These are phyloP conservation scores for Novakomyces olei DNA, from an alignment of 805 yeast species.

Conservation along the genomic window DNA sequence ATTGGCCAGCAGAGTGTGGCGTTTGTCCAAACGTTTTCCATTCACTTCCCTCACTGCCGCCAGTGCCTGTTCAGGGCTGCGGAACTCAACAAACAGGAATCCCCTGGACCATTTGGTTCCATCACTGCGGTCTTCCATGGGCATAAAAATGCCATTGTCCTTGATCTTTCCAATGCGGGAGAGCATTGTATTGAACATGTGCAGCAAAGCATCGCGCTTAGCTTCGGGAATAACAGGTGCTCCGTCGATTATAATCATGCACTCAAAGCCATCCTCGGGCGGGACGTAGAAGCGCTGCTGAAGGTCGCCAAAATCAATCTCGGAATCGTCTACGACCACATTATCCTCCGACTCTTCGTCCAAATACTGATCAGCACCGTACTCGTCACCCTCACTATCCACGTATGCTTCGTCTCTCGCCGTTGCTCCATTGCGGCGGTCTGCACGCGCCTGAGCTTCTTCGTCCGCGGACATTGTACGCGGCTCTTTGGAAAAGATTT, in stretches of 20 bases:
- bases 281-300: slow-evolving; percentile 52
- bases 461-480: too few species aligned
- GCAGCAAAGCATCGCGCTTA: slow-evolving; percentile 61
- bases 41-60: slow-evolving; percentile 62
- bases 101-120: slow-evolving; percentile 40
- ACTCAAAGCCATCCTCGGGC: slow-evolving; percentile 41
- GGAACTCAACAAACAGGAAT: slow-evolving; percentile 57
- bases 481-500: too few species aligned
- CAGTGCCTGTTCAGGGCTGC: slow-evolving; percentile 39
- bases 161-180: slow-evolving; percentile 51
- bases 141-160: slow-evolving; percentile 53
- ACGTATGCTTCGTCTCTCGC: too few species aligned
- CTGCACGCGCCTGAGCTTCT: too few species aligned
- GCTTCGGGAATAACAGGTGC: slow-evolving; percentile 87
- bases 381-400: too few species aligned
- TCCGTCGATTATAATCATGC: slow-evolving; percentile 74
- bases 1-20: slow-evolving; percentile 74
- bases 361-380: too few species aligned
- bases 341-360: slow-evolving; percentile 1
- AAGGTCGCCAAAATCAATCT: slow-evolving; percentile 56
- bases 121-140: slow-evolving; percentile 43
- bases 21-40: slow-evolving; percentile 79
- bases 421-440: too few species aligned
- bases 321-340: slow-evolving; percentile 20
- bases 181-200: slow-evolving; percentile 52